Conservation (phyloP, 192 early-diverging fungal species). For the Linnemannia hyalina region DNA sequence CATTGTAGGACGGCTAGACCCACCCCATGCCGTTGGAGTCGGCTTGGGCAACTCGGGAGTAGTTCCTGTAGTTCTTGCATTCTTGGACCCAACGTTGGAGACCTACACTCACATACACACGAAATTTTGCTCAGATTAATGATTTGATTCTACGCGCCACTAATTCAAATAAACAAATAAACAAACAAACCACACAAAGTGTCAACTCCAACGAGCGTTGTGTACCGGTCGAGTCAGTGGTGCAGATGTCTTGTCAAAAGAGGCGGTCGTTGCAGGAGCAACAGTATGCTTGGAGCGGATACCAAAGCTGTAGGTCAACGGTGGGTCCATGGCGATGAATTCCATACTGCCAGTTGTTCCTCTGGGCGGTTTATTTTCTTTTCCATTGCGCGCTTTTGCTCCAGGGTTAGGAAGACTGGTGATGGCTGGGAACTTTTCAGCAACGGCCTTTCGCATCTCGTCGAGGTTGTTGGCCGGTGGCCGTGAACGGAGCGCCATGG, state of each 20-base stretch:
- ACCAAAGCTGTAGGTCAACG: constrained; percentile 31
- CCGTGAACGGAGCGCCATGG: constrained; percentile 29
- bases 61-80: neutral
- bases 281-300: constrained; percentile 13
- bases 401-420: constrained; percentile 13
- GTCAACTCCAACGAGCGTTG: neutral
- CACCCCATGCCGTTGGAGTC: constrained; percentile 27
- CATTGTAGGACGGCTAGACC: constrained; percentile 26
- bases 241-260: neutral
- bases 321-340: constrained; percentile 30
- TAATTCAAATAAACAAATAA: neutral
- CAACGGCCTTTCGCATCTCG: constrained; percentile 35
- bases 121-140: neutral
- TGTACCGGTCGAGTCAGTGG: constrained; percentile 23
- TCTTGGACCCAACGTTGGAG: constrained; percentile 14
- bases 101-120: neutral
- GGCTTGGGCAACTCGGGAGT: neutral
- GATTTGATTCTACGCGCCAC: constrained; percentile 4
- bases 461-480: constrained; percentile 43
- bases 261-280: neutral
- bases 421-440: constrained; percentile 39
- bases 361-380: constrained; percentile 28
- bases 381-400: neutral
- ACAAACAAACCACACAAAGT: neutral
- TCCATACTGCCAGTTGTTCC: constrained; percentile 14